Evolutionary conservation across 2,329 filamentous ascomycete species (phyloP).

Genomic region (Fulvia fulva): DNA sequence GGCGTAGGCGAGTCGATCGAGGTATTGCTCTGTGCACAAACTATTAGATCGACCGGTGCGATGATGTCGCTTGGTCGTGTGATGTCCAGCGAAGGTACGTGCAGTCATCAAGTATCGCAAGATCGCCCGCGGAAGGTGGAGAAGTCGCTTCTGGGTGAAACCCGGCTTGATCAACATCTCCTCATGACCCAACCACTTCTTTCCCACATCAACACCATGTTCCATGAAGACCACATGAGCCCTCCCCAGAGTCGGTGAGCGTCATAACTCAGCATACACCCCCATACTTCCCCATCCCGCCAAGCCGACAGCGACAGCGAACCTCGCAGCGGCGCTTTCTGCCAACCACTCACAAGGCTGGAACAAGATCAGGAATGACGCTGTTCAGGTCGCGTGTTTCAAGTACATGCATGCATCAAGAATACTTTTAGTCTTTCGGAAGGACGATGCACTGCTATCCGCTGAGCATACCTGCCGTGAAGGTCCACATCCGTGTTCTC

Average conservation of each 20-base stretch:
- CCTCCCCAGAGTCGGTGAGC: background rate
- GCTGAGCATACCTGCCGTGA: too few relatives aligned
- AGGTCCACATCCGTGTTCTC: too few relatives aligned
- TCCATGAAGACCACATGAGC: background rate
- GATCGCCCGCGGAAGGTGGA: background rate
- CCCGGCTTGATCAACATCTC: background rate
- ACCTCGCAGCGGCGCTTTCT: background rate
- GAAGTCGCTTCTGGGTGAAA: background rate
- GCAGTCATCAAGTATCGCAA: background rate
- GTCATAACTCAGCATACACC: background rate
- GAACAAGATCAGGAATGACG: background rate
- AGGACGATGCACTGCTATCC: background rate
- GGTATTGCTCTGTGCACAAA: background rate
- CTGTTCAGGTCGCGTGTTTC: background rate
- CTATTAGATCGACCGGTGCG: background rate
- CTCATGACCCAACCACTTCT: background rate
- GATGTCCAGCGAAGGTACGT: background rate
- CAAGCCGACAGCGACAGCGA: background rate
- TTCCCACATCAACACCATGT: background rate
- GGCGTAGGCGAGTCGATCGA: too few relatives aligned
- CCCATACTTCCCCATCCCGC: background rate
- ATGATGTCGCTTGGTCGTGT: background rate
- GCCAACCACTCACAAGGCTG: background rate
- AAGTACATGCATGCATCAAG: background rate
- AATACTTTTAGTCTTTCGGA: background rate